Percentiles rank a stretch among this genome's conserved stretches.
Conservation (phyloP, 2,329 filamentous ascomycete species). For the Diaporthe humulicola region DNA sequence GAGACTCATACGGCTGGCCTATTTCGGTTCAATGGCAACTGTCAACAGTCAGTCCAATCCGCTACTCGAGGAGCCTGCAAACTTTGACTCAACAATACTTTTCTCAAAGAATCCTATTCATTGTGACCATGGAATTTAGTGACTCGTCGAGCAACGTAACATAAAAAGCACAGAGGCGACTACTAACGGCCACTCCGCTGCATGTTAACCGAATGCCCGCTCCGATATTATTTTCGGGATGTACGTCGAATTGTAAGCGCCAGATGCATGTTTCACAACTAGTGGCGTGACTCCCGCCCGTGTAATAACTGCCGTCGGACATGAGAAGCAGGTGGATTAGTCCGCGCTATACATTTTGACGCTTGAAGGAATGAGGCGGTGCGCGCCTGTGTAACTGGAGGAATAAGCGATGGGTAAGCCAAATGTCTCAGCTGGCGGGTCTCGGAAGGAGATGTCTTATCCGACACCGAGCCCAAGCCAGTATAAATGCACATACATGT, state of each 20-base stretch:
- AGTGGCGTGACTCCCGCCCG: not conserved
- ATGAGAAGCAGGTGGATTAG: not conserved
- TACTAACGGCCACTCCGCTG: not conserved
- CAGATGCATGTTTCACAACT: not conserved
- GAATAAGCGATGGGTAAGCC: slow-evolving; percentile 5
- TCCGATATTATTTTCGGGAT: not conserved
- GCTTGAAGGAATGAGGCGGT: slow-evolving; percentile 11
- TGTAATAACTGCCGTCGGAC: not conserved
- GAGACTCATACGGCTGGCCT: not conserved
- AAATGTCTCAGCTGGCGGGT: not conserved
- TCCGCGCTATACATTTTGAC: not conserved
- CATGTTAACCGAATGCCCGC: not conserved
- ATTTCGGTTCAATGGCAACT: not conserved
- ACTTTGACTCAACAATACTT: not conserved
- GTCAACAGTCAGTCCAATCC: not conserved
- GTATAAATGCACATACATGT: not conserved
- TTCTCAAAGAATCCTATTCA: not conserved
- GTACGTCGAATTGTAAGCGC: not conserved
- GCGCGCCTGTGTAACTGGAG: not conserved
- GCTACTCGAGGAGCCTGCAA: too few relatives aligned
- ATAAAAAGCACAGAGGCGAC: not conserved
- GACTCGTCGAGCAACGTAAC: not conserved
- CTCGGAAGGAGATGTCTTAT: not conserved
- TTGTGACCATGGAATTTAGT: not conserved
- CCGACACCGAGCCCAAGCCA: slow-evolving; percentile 1